Percentiles rank a stretch among this genome's conserved stretches.
These are phyloP conservation scores for Aphanomyces cochlioides DNA, from an alignment of 352 stramenopile species.

Conservation along the genomic window DNA sequence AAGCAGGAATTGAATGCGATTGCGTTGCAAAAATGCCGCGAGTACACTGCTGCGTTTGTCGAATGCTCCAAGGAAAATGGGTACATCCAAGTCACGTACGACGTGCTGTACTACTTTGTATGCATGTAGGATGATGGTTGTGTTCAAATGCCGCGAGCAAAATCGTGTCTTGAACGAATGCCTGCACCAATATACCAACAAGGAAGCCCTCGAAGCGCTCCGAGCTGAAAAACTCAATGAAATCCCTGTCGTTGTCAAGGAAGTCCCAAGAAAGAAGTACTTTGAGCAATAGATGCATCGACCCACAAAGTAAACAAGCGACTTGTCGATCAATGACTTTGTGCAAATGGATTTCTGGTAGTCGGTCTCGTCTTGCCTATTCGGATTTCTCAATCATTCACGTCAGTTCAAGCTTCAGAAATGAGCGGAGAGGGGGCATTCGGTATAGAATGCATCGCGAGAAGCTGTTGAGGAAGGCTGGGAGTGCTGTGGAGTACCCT, in stretches of 20 bases:
- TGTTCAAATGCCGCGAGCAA: conserved; percentile 65
- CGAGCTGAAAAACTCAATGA: conserved; percentile 13
- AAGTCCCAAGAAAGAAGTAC: conserved; percentile 15
- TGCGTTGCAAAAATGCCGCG: conserved; percentile 69
- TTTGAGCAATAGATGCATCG: conserved; percentile 14
- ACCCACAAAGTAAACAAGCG: background rate
- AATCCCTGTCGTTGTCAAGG: conserved; percentile 22
- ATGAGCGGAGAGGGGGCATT: background rate
- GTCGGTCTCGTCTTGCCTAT: background rate
- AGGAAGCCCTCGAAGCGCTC: conserved; percentile 55
- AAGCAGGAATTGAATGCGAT: conserved; percentile 80
- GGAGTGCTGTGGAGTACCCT: too few relatives aligned
- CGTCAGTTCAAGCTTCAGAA: background rate
- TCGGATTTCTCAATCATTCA: background rate
- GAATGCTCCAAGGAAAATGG: conserved; percentile 62
- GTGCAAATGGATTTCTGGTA: background rate
- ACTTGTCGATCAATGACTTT: background rate
- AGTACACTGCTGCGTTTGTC: conserved; percentile 53
- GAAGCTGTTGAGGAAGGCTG: too few relatives aligned
- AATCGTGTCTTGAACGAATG: conserved; percentile 80
- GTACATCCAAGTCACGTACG: background rate
- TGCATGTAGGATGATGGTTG: conserved; percentile 46
- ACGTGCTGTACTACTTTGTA: background rate
- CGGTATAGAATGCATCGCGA: too few relatives aligned
- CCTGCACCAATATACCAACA: conserved; percentile 73